Conservation (phyloP, 257 asterid species). For the Verbascum thapsus region DNA sequence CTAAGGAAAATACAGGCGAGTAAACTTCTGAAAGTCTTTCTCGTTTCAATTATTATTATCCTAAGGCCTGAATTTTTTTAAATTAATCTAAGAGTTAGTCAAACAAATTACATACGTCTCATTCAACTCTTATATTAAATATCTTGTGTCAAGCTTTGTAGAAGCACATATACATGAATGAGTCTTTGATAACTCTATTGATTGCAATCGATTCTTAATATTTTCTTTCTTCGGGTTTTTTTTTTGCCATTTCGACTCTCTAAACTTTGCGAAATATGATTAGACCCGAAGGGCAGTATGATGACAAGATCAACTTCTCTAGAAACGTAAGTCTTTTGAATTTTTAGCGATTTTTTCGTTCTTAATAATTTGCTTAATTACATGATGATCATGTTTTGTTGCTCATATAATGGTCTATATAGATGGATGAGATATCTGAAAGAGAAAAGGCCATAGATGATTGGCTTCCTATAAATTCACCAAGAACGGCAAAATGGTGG, state of each 20-base stretch:
- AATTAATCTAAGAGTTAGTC: too few relatives aligned
- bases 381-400: neutral
- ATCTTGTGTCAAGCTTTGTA: too few relatives aligned
- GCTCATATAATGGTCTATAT: too few relatives aligned
- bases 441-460: constrained; percentile 42
- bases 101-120: too few relatives aligned
- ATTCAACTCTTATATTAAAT: too few relatives aligned
- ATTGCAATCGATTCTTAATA: neutral
- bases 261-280: neutral
- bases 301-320: neutral
- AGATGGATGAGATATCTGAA: constrained; percentile 38
- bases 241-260: neutral
- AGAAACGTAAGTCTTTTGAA: neutral
- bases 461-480: constrained; percentile 49
- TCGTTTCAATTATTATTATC: too few relatives aligned
- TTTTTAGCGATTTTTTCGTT: neutral
- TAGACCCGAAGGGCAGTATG: neutral
- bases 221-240: neutral
- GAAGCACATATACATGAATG: too few relatives aligned
- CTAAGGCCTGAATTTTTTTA: too few relatives aligned
- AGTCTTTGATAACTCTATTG: too few relatives aligned
- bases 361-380: neutral
- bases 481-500: constrained; percentile 55
- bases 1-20: too few relatives aligned
- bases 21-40: too few relatives aligned